Conservation (phyloP, 1,284 basidiomycete species). For the Anthracocystis panici-leucophaei region DNA sequence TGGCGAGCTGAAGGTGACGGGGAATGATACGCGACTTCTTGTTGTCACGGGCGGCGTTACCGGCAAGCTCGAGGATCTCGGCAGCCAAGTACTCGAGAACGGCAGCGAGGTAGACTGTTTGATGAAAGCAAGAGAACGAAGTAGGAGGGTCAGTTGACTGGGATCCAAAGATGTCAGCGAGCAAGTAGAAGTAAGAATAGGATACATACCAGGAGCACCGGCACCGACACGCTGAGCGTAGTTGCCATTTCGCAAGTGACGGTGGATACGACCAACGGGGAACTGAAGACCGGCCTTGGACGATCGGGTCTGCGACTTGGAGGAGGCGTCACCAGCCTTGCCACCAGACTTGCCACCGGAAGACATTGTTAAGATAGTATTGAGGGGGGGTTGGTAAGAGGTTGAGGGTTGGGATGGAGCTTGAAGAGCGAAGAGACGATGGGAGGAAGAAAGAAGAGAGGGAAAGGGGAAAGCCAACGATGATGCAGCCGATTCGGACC, state of each 20-base stretch:
- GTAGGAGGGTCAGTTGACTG: constrained; percentile 6
- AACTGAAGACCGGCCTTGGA: constrained; percentile 81
- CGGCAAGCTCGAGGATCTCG: constrained; percentile 90
- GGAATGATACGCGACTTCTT: constrained; percentile 96
- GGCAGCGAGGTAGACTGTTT: constrained; percentile 84
- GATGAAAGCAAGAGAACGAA: constrained; percentile 46
- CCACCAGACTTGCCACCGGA: constrained; percentile 72
- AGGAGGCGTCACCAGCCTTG: constrained; percentile 69
- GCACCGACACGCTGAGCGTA: constrained; percentile 83
- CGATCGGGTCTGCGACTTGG: constrained; percentile 79
- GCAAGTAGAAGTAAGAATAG: not conserved
- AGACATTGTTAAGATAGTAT: constrained; percentile 50
- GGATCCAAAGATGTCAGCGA: not conserved
- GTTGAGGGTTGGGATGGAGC: constrained; percentile 27
- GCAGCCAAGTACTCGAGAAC: constrained; percentile 91
- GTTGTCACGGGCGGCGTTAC: constrained; percentile 97
- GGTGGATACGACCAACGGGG: constrained; percentile 92
- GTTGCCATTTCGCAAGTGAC: constrained; percentile 90
- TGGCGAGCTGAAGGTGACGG: constrained; percentile 89
- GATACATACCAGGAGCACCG: constrained; percentile 77
- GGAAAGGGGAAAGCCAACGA: constrained; percentile 19
- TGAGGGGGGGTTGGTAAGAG: constrained; percentile 27
- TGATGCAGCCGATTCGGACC: constrained; percentile 30
- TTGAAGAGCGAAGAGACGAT: constrained; percentile 35
- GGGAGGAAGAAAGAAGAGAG: constrained; percentile 17